Conservation (phyloP, 164 flowering plant genomes). For the Stephania japonica region DNA sequence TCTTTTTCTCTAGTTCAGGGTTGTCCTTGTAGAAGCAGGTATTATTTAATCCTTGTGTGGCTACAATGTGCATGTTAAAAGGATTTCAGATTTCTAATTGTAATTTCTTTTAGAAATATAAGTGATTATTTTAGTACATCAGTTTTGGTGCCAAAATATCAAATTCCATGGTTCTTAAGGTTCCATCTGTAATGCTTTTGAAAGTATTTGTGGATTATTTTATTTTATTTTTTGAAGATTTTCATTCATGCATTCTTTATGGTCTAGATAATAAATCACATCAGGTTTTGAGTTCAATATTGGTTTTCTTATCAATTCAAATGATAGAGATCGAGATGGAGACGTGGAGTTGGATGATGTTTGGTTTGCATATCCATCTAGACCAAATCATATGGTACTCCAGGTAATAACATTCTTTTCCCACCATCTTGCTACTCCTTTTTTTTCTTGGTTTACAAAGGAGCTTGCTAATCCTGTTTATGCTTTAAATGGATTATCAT, state of each 20-base stretch:
- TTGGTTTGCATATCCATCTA: slow-evolving; percentile 98
- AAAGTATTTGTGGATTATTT: neutral
- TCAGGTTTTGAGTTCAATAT: neutral
- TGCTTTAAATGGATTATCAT: neutral
- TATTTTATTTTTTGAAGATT: neutral
- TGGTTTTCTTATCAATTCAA: neutral
- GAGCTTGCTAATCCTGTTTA: too few relatives aligned
- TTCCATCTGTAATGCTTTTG: neutral
- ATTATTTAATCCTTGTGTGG: too few relatives aligned
- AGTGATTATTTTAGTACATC: neutral
- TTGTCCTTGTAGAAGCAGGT: too few relatives aligned
- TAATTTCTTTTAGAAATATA: neutral
- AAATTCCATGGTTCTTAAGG: neutral
- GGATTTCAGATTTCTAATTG: too few relatives aligned
- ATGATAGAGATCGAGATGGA: slow-evolving; percentile 64
- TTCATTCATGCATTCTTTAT: neutral
- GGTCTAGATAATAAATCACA: neutral
- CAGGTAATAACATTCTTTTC: slow-evolving; percentile 47
- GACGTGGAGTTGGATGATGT: slow-evolving; percentile 88
- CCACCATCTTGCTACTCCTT: neutral
- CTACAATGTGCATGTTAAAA: too few relatives aligned
- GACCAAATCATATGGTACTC: slow-evolving; percentile 79
- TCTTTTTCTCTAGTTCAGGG: neutral
- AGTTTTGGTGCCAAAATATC: neutral
- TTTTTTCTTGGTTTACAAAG: too few relatives aligned